A percentile compares a stretch with the other conserved stretches of the same genome.
These are phyloP conservation scores for Pythium brassicae DNA, from an alignment of 352 stramenopile genomes.

Conservation along the genomic window DNA sequence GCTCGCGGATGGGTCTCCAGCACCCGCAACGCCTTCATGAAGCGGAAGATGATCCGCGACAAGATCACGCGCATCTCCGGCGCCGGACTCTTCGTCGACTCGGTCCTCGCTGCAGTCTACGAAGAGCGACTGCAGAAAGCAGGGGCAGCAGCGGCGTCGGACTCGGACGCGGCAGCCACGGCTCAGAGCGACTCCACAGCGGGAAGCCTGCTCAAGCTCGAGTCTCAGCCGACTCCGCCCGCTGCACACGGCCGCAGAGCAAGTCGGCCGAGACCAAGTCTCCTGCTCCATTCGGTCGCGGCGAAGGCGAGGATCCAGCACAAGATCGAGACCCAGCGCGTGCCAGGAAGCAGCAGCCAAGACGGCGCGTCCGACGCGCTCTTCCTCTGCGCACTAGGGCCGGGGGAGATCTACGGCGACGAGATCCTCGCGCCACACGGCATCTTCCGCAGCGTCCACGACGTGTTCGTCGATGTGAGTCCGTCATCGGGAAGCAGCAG, in stretches of 20 bases:
- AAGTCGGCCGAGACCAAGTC: too few relatives aligned
- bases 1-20: not conserved
- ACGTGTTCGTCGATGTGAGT: conserved; percentile 28
- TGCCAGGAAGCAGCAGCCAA: not conserved
- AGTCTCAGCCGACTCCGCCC: not conserved
- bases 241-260: conserved; percentile 1
- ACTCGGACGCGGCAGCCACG: conserved; percentile 2
- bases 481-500: not conserved
- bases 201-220: not conserved
- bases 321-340: conserved; percentile 13
- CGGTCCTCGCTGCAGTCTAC: conserved; percentile 43
- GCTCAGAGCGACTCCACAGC: not conserved
- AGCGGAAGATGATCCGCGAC: conserved; percentile 12
- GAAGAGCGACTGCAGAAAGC: conserved; percentile 17
- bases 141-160: conserved; percentile 4
- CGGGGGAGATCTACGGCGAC: conserved; percentile 50
- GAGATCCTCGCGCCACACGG: conserved; percentile 33
- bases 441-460: conserved; percentile 29
- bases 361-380: conserved; percentile 7
- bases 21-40: conserved; percentile 3
- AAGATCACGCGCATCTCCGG: conserved; percentile 16
- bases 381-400: conserved; percentile 34
- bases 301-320: conserved; percentile 10
- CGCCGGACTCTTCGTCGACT: conserved; percentile 36
- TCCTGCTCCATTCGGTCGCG: conserved; percentile 8